Base-by-base conservation (phyloP, 805 yeast genomes). In the Hanseniaspora opuntiae region DNA sequence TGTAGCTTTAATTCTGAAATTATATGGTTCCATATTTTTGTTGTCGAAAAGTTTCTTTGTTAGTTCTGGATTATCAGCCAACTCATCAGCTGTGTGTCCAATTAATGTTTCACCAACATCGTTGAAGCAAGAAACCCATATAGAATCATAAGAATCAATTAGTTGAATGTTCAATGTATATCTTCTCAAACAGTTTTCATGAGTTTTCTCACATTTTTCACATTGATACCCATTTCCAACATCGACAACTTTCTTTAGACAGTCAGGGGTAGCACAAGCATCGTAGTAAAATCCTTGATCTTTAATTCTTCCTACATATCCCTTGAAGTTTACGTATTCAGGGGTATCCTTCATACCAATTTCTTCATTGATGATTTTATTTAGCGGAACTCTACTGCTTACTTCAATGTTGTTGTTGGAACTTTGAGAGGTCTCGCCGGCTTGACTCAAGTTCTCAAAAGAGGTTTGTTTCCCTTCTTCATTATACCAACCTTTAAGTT, bases 401-500 rank as follows among this genome's bases (percentile, higher is more conserved):
- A 79, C 73, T 40, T 63, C 69, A 14, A 65, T 62, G 11, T 65
- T 65, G 20, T 64, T 62, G 1, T 71, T 56, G n/a, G 69, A 67
- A 3, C 69, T 57, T 17, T 25, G 38, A 25, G 22, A 14, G 16
- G n/a, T n/a, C 7, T 42, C 46, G 19, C 30, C 42, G 58, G 82
- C 88, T 6, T 70, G 65, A 62, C 78, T 81, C 63, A 86, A 67
- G 11, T 81, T 71, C 59, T 77, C 76, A 71, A 85, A 88, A 39
- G 66, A 68, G 54, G 79, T 79, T 52, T 71, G 68, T 22, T 74
- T 74, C 39, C 96, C 97, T 59, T 77, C 79, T 40, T 83, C 76
- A 62, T 87, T 95, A 63, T 80, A 93, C 99, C 99, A 93, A 7
- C 97, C 97, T 67, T 87, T 86, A 60, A 93, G 75, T 53, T 78